Evolutionary conservation across 768 basidiomycete genomes (phyloP), one percentile per base, ranked within the genome.

Genomic region (Crepidotus variabilis): DNA sequence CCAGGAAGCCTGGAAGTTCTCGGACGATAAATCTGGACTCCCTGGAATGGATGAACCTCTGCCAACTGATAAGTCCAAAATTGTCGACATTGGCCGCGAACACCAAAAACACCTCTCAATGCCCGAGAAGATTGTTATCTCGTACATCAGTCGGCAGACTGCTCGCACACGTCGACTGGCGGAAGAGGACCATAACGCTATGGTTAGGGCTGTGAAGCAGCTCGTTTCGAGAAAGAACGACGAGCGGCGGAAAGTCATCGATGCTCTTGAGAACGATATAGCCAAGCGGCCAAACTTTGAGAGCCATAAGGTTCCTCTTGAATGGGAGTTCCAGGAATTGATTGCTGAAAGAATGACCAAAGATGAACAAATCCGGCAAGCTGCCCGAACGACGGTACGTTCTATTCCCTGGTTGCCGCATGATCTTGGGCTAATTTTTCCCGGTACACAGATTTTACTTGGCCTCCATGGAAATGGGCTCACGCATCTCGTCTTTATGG

Each of bases 401-500:
- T 9, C 49, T 59, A 28, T 32, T 55, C 24, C n/a, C n/a, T 34
- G 22, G n/a, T 10, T 16, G 43, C 23, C 22, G 51, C 28, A 21
- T 47, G 58, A 9, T 32, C 51, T 56, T 53, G 22, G 14, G 8
- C 49, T 47, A 20, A 18, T 6, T 22, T 20, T 59, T 3, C 28
- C 28, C 28, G 28, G 4, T 28, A 8, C 28, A 28, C 57, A 89
- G 87, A 78, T 89, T 56, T 67, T 90, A 63, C 71, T 90, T 8
- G 88, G 88, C 28, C 81, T 89, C 0, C 88, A 90, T 58, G 90
- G 90, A 5, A 92, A 92, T 61, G 90, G 91, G 6, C 77, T 94
- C 0, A 88, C 90, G 8, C 90, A 92, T 63, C 77, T 94, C n/a
- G 79, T 94, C 45, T 84, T 88, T 75, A 92, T 94, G 90, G 83